Evolutionary conservation across 495 filamentous ascomycete species (phyloP).

Genomic region (Penicillium roqueforti): DNA sequence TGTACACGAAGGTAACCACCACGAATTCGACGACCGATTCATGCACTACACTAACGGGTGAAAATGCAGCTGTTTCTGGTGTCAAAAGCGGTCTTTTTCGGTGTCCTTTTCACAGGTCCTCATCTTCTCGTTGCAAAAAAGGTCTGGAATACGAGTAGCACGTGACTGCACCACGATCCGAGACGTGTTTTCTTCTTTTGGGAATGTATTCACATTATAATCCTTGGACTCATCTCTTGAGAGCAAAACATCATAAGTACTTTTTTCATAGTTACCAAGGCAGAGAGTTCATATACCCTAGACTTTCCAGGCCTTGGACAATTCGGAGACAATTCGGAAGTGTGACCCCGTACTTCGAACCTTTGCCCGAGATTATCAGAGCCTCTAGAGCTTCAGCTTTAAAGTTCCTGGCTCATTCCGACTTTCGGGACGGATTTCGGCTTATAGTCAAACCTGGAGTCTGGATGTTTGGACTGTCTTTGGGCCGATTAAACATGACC

Average conservation of each 20-base stretch:
- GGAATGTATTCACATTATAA: neutral
- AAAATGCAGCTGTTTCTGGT: no score
- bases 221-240: neutral
- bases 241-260: neutral
- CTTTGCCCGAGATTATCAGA: neutral
- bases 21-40: no score
- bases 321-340: no score
- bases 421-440: neutral
- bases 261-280: neutral
- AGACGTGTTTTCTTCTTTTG: neutral
- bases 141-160: neutral
- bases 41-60: no score
- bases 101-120: no score
- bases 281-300: neutral
- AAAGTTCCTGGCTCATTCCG: neutral
- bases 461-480: neutral
- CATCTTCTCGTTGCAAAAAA: no score
- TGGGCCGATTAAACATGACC: constrained; percentile 13
- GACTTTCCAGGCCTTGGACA: neutral
- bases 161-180: constrained; percentile 1
- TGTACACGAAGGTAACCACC: no score
- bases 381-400: neutral
- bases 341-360: neutral
- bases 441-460: neutral
- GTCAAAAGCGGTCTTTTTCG: no score